phyloP scores from a whole-genome alignment of 108 stramenopile species.

The Discostella pseudostelligera region DNA sequence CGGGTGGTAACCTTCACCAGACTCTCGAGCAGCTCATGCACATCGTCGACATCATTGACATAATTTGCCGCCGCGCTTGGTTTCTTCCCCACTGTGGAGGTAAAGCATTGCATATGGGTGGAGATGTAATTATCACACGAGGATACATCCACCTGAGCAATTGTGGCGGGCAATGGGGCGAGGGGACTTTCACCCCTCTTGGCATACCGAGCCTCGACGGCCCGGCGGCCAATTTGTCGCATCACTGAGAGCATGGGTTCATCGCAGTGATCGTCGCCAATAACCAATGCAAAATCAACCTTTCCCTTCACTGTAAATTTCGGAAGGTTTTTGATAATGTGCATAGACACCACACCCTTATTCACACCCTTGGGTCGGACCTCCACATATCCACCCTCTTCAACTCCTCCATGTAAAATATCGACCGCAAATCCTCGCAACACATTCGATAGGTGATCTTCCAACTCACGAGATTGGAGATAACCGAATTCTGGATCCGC shows the following conservation, averaged over 20 bases:
- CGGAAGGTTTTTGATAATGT: conserved; percentile 67
- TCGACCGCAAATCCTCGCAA: conserved; percentile 90
- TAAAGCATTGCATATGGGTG: conserved; percentile 73
- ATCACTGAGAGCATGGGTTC: conserved; percentile 95
- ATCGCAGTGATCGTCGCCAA: conserved; percentile 94
- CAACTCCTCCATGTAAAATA: conserved; percentile 88
- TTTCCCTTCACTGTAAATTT: conserved; percentile 45
- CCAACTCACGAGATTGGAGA: conserved; percentile 92
- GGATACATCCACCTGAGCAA: conserved; percentile 77
- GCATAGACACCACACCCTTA: conserved; percentile 86
- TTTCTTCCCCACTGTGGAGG: conserved; percentile 96
- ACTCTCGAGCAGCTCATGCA: conserved; percentile 85
- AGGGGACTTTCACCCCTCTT: conserved; percentile 57
- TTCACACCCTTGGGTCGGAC: conserved; percentile 86
- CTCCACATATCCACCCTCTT: conserved; percentile 87
- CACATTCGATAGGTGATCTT: conserved; percentile 93
- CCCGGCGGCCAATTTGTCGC: conserved; percentile 76
- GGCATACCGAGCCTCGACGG: conserved; percentile 43
- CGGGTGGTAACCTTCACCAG: conserved; percentile 77
- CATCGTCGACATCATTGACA: conserved; percentile 90
- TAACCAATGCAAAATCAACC: conserved; percentile 83
- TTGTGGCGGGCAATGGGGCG: conserved; percentile 65
- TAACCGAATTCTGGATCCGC: conserved; percentile 98
- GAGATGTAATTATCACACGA: conserved; percentile 68
- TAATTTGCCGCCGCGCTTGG: conserved; percentile 94